These are phyloP conservation scores for Golubevia sp. DNA, from an alignment of 1,284 basidiomycete genomes.

Conservation along the genomic window DNA sequence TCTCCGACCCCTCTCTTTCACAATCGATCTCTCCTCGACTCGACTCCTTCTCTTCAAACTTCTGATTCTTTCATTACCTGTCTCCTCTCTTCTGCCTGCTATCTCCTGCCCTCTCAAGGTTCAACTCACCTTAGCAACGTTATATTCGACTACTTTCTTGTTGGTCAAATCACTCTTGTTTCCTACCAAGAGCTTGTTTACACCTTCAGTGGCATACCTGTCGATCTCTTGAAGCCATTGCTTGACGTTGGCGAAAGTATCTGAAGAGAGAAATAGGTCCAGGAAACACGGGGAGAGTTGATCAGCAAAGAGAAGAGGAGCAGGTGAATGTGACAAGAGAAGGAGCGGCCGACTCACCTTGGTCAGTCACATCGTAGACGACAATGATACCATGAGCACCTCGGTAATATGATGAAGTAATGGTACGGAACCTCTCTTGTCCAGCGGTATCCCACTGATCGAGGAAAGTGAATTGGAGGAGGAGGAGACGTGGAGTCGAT, in stretches of 20 bases:
- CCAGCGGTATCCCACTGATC: conserved; percentile 96
- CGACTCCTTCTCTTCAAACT: no score
- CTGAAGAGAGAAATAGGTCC: conserved; percentile 63
- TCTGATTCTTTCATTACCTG: no score
- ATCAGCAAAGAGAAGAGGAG: not conserved
- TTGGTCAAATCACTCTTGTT: conserved; percentile 97
- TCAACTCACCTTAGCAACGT: conserved; percentile 84
- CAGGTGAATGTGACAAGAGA: not conserved
- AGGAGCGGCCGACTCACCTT: conserved; percentile 20
- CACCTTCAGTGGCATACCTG: conserved; percentile 97
- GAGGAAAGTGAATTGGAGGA: no score
- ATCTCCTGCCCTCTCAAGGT: no score
- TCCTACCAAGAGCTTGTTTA: conserved; percentile 96
- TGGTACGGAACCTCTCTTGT: conserved; percentile 95
- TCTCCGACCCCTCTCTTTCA: no score
- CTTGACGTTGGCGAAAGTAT: conserved; percentile 98
- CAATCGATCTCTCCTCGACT: no score
- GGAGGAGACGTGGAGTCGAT: no score
- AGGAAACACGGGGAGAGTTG: not conserved
- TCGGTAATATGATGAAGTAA: conserved; percentile 95
- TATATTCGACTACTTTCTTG: conserved; percentile 99
- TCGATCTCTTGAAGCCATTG: conserved; percentile 99
- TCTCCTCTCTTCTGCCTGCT: no score
- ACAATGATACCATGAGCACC: conserved; percentile 97
- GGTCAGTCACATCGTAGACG: conserved; percentile 97